Evolutionary conservation across 2,329 filamentous ascomycete genomes (phyloP), one percentile per base, ranked within the genome.

Genomic region (Exophiala lecanii-corni): DNA sequence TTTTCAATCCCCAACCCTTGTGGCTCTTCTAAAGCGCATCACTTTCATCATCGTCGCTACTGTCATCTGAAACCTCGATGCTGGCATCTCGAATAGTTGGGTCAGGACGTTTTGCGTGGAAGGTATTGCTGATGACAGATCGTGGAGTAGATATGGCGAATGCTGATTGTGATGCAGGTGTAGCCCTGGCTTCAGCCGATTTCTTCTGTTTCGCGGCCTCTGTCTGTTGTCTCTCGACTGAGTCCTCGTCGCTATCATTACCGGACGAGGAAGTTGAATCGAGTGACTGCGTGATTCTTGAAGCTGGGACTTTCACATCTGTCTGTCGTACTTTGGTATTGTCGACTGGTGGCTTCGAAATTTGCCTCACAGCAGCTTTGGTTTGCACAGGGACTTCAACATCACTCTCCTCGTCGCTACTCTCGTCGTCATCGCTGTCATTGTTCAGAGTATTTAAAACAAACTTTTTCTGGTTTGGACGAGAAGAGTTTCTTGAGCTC

Each of bases 41-140:
- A 26, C 32, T 28, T 13, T 41, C 25, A 16, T 34, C 21, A 10
- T 49, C 41, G 4, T 28, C 36, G 15, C 30, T 30, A 17, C 39
- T 39, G 18, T 42, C 41, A 28, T 45, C 42, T 1, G 45, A 44
- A 5, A 18, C 10, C 7, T 42, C 34, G 13, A 34, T 31, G 39
- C 39, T 46, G 19, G 23, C n/a, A 32, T 49, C 39, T 12, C 47
- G 47, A 34, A 41, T 46, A 25, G 35, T 46, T 3, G 43, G 36
- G 16, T 37, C 39, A 13, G 47, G 39, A 20, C 32, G 42, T n/a
- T 12, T 6, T n/a, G n/a, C n/a, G n/a, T n/a, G n/a, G n/a, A n/a
- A n/a, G n/a, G n/a, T n/a, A 26, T 26, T 26, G 7, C 38, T 35
- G 10, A 36, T 25, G 20, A 17, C 16, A 28, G 23, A 10, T 4